Evolutionary conservation across 495 filamentous ascomycete genomes (phyloP), one percentile per base, ranked within the genome.

Genomic region (Podospora pseudopauciseta): DNA sequence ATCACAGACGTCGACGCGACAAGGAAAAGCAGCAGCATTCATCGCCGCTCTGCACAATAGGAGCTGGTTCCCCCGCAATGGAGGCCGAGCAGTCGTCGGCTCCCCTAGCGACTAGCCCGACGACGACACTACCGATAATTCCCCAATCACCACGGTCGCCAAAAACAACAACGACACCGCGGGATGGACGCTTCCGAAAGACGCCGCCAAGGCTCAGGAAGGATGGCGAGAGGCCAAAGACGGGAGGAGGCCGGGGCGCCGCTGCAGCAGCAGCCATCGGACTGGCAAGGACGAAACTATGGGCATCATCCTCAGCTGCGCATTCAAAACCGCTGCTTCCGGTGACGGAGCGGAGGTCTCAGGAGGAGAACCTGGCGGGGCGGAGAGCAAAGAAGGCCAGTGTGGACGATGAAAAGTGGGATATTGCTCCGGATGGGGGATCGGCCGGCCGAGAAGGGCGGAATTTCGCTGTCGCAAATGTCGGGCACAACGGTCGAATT

Each of bases 391-490:
- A 72, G 65, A 78, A 74, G 70, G 68, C 32, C 61, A 73, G 76
- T 57, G 76, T 77, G 62, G 72, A 76, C 58, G 77, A 79, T 23
- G 80, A 80, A 49, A 84, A 80, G 72, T 80, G 76, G 75, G 82
- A 83, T 39, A 75, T 86, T 63, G 74, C 82, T 4, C 82, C 81
- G 5, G 85, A 87, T 63, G 82, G 81, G 53, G 76, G 77, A 27
- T 82, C 80, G 20, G 82, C 79, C n/a, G 85, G 84, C 9, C 79
- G 84, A 68, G 84, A 85, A 80, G 91, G 89, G 28, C 85, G 91
- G 62, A 91, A 95, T 74, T 98, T 97, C 78, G 92, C 92, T 11
- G 94, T 97, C 66, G 93, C 91, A 27, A 97, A 96, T 80, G 90
- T 98, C 66, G 94, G 93, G 60, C 91, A 93, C 75, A 94, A 95